phyloP scores from a whole-genome alignment of 2,329 filamentous ascomycete species.

The Herpotrichia juniperi region DNA sequence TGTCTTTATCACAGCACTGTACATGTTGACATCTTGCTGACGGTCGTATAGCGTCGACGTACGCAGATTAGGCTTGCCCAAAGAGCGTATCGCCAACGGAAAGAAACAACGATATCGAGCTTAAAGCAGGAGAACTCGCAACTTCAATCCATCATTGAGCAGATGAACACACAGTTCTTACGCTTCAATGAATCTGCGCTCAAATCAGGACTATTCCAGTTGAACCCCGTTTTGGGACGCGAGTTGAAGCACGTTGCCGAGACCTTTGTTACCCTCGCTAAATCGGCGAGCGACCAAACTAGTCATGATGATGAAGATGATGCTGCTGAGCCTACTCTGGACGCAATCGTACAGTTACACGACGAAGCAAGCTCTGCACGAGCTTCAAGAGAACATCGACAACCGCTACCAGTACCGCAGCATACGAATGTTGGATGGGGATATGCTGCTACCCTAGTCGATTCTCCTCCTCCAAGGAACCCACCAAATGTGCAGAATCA shows the following conservation, averaged over 20 bases:
- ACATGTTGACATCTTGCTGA: conserved; percentile 13
- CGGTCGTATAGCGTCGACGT: conserved; percentile 67
- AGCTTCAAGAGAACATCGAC: conserved; percentile 6
- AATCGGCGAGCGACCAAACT: conserved; percentile 48
- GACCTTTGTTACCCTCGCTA: conserved; percentile 63
- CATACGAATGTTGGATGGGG: conserved; percentile 33
- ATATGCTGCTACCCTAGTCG: conserved; percentile 17
- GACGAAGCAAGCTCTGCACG: conserved; percentile 4
- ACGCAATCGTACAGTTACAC: conserved; percentile 13
- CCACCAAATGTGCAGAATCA: conserved; percentile 3
- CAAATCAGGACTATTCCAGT: conserved; percentile 62
- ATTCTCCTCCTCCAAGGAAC: not conserved
- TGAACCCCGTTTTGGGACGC: conserved; percentile 62
- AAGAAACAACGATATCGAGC: conserved; percentile 78
- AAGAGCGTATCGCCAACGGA: conserved; percentile 81
- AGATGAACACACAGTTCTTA: conserved; percentile 76
- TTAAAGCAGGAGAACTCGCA: conserved; percentile 73
- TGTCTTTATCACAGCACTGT: not conserved
- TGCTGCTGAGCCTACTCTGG: conserved; percentile 34
- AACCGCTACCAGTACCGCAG: conserved; percentile 7
- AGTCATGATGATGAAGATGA: conserved; percentile 36
- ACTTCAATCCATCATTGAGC: conserved; percentile 71
- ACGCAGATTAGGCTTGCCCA: conserved; percentile 89
- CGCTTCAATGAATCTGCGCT: conserved; percentile 68
- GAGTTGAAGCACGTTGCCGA: conserved; percentile 64